Conservation (phyloP, 768 basidiomycete species). For the Boletus sp. region DNA sequence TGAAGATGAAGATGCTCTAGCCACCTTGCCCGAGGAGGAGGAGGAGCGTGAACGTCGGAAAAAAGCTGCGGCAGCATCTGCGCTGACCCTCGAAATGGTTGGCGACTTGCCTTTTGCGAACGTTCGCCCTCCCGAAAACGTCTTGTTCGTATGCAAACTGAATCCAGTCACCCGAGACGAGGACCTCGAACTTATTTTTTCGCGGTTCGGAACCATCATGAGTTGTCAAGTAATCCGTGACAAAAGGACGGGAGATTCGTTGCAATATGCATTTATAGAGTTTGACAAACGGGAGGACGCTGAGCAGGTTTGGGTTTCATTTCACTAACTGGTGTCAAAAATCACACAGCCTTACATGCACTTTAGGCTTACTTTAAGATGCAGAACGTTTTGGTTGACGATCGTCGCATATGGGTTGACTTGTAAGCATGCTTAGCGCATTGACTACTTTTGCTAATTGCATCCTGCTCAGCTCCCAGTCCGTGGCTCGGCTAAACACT, state of each 20-base stretch:
- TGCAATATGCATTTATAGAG: slow-evolving; percentile 99
- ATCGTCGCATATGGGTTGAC: slow-evolving; percentile 98
- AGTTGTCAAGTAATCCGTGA: slow-evolving; percentile 97
- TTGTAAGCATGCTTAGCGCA: slow-evolving; percentile 57
- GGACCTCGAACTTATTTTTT: slow-evolving; percentile 96
- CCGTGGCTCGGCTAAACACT: slow-evolving; percentile 83
- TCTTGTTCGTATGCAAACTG: slow-evolving; percentile 97
- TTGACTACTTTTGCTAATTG: slow-evolving; percentile 16
- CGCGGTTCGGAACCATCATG: slow-evolving; percentile 91
- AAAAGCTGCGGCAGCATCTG: slow-evolving; percentile 88
- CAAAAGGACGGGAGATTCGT: slow-evolving; percentile 90
- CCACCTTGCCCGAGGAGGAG: slow-evolving; percentile 80
- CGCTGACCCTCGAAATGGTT: slow-evolving; percentile 98
- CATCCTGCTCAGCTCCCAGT: slow-evolving; percentile 67
- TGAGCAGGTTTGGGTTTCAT: slow-evolving; percentile 65
- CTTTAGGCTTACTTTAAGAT: slow-evolving; percentile 95
- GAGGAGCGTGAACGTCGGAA: slow-evolving; percentile 77
- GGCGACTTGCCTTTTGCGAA: slow-evolving; percentile 98
- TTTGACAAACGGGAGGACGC: slow-evolving; percentile 93
- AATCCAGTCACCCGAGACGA: slow-evolving; percentile 95
- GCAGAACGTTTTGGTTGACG: slow-evolving; percentile 98
- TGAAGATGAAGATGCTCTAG: slow-evolving; percentile 90
- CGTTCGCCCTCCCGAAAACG: slow-evolving; percentile 96
- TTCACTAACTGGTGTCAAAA: neutral
- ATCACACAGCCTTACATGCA: slow-evolving; percentile 4